phyloP scores from a whole-genome alignment of 805 yeast genomes.

The Nakazawaea wyomingensis region DNA sequence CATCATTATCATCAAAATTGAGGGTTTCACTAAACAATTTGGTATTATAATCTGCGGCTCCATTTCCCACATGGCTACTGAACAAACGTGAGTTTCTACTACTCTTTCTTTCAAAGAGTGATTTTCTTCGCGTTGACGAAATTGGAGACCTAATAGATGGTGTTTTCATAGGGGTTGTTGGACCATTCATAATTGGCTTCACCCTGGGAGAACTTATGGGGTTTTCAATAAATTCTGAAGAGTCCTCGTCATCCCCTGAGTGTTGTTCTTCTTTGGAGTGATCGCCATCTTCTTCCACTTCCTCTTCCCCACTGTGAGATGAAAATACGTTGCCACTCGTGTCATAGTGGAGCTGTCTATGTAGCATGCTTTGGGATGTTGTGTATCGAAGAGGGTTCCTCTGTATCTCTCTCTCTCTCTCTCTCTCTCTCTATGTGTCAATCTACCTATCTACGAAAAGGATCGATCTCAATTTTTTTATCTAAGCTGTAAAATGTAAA shows the following conservation, averaged over 20 bases:
- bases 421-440: no score
- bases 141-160: constrained; percentile 1
- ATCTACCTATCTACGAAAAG: no score
- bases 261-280: constrained; percentile 2
- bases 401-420: no score
- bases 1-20: constrained; percentile 7
- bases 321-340: background rate
- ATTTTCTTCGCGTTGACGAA: constrained; percentile 4
- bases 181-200: background rate
- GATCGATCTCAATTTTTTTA: no score
- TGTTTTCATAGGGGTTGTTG: constrained; percentile 1
- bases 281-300: constrained; percentile 3
- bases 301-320: no score
- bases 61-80: constrained; percentile 10
- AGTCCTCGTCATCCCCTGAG: constrained; percentile 4
- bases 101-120: constrained; percentile 14
- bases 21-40: constrained; percentile 1
- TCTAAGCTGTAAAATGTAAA: no score
- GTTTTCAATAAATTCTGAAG: constrained; percentile 8
- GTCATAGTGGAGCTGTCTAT: background rate
- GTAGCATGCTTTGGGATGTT: background rate
- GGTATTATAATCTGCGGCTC: no score
- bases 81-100: constrained; percentile 17
- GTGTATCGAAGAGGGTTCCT: background rate
- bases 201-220: constrained; percentile 6